Percentiles rank a stretch among this genome's conserved stretches.
Conservation (phyloP, 345 rosid species). For the Gossypium ekmanianum region DNA sequence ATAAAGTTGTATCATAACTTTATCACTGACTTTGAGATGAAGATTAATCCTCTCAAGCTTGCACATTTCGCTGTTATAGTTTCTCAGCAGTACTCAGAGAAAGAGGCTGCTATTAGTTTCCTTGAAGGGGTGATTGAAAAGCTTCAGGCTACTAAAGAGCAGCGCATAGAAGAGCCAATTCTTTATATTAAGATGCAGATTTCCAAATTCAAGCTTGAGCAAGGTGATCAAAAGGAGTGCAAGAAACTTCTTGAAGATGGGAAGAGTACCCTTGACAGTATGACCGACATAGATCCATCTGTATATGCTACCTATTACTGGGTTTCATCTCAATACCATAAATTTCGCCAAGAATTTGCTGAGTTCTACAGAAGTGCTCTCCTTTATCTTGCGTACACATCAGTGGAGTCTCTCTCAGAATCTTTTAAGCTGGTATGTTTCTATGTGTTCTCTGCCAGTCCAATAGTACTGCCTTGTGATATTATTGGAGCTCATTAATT, state of each 20-base stretch:
- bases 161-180: conserved; percentile 76
- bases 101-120: conserved; percentile 84
- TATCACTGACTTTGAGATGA: conserved; percentile 94
- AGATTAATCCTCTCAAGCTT: conserved; percentile 96
- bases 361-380: conserved; percentile 92
- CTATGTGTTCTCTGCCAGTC: background rate
- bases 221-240: conserved; percentile 84
- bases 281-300: conserved; percentile 98
- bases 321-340: conserved; percentile 91
- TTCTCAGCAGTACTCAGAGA: conserved; percentile 86
- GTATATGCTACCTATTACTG: conserved; percentile 86
- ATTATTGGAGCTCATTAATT: background rate
- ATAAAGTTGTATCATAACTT: conserved; percentile 89
- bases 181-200: conserved; percentile 86
- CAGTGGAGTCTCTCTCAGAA: conserved; percentile 89
- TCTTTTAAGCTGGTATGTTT: conserved; percentile 83
- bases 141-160: conserved; percentile 72
- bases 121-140: conserved; percentile 88
- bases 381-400: conserved; percentile 89
- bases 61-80: conserved; percentile 93
- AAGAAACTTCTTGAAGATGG: conserved; percentile 91
- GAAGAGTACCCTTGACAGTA: conserved; percentile 73
- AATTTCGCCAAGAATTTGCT: conserved; percentile 79
- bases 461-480: background rate
- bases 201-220: conserved; percentile 81